Evolutionary conservation across 2,329 filamentous ascomycete species (phyloP).

Genomic region (Sphaerostilbella broomeana): DNA sequence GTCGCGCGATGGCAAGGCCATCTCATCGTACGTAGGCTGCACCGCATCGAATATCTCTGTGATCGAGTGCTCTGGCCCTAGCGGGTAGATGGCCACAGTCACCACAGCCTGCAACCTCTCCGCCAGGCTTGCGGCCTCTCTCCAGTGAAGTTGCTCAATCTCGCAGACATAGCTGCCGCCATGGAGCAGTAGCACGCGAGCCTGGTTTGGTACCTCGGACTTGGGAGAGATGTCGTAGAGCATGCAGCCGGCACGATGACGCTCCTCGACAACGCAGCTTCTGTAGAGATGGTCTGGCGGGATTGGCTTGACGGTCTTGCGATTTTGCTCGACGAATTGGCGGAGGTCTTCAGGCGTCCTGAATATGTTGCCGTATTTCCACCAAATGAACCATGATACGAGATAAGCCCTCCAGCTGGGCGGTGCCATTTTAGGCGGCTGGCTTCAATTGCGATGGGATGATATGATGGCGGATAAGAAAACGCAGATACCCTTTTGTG

Average conservation of each 20-base stretch:
- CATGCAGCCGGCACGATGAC: slow-evolving; percentile 14
- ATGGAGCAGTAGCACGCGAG: slow-evolving; percentile 27
- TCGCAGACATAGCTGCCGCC: slow-evolving; percentile 28
- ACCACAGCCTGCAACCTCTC: slow-evolving; percentile 25
- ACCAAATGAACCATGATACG: slow-evolving; percentile 24
- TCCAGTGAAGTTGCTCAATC: slow-evolving; percentile 24
- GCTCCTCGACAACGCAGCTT: slow-evolving; percentile 22
- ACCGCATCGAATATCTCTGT: slow-evolving; percentile 27
- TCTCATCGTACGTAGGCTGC: slow-evolving; percentile 26
- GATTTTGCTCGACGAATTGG: slow-evolving; percentile 20
- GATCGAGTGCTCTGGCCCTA: slow-evolving; percentile 26
- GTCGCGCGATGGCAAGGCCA: slow-evolving; percentile 22
- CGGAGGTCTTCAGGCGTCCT: slow-evolving; percentile 20
- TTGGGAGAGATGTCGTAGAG: slow-evolving; percentile 28
- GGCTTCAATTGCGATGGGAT: too few species aligned
- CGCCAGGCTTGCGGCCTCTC: slow-evolving; percentile 21
- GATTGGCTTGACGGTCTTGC: slow-evolving; percentile 16
- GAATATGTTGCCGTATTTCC: slow-evolving; percentile 21
- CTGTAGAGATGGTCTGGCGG: slow-evolving; percentile 22
- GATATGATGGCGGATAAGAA: too few species aligned
- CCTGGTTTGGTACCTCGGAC: slow-evolving; percentile 22
- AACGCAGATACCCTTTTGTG: too few species aligned
- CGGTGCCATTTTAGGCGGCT: background rate
- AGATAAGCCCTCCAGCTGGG: slow-evolving; percentile 22
- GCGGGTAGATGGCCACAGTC: slow-evolving; percentile 27